phyloP scores from a whole-genome alignment of 805 yeast species.

The Barnettozyma californica region DNA sequence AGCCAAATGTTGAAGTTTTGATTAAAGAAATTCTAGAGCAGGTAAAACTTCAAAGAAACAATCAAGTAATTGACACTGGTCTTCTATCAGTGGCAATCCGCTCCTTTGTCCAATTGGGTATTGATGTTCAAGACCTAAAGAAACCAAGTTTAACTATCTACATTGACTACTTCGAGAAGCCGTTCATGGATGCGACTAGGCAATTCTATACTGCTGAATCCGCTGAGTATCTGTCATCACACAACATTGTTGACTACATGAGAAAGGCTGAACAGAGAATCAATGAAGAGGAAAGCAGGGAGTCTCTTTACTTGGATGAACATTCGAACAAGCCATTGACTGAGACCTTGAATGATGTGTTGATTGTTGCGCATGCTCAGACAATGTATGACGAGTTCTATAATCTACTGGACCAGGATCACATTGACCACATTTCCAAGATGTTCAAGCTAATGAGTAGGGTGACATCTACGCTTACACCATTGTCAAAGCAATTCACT shows the following conservation, averaged over 20 bases:
- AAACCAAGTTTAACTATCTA: constrained; percentile 81
- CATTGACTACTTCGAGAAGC: constrained; percentile 69
- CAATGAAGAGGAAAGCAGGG: constrained; percentile 74
- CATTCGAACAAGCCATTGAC: constrained; percentile 76
- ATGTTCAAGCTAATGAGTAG: constrained; percentile 73
- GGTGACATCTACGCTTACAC: constrained; percentile 74
- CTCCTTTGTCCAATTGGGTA: constrained; percentile 84
- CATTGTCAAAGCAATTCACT: constrained; percentile 69
- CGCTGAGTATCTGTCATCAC: constrained; percentile 53
- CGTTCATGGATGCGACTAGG: constrained; percentile 65
- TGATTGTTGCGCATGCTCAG: constrained; percentile 74
- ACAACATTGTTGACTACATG: constrained; percentile 88
- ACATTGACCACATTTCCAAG: constrained; percentile 67
- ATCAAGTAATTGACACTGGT: constrained; percentile 63
- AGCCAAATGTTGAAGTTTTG: constrained; percentile 52
- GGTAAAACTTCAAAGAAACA: constrained; percentile 74
- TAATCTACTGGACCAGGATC: constrained; percentile 65
- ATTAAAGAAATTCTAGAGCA: constrained; percentile 69
- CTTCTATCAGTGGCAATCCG: constrained; percentile 69
- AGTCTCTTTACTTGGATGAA: constrained; percentile 76
- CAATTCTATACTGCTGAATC: constrained; percentile 69
- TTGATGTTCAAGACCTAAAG: constrained; percentile 85
- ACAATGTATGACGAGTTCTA: constrained; percentile 74
- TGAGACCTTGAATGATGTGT: constrained; percentile 66
- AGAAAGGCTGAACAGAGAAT: constrained; percentile 78